These are phyloP conservation scores for Hyparrhenia diplandra DNA, from an alignment of 176 grass and related monocot genomes.

Conservation along the genomic window DNA sequence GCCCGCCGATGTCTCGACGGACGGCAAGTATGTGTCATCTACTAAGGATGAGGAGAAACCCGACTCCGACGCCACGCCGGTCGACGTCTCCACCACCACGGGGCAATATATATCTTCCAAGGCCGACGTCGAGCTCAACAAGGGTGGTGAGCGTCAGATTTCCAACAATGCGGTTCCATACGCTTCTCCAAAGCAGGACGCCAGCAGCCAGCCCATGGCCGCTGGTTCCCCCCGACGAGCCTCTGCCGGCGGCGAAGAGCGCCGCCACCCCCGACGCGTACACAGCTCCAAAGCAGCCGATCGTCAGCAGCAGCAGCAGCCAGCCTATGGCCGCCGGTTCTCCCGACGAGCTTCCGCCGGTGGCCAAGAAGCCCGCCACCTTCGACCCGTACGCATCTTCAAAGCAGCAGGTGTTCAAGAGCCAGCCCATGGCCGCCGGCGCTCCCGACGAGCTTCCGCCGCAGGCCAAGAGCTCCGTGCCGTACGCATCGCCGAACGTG, in stretches of 20 bases:
- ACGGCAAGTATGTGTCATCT: neutral
- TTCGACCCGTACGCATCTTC: neutral
- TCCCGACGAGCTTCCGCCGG: neutral
- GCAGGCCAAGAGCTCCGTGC: neutral
- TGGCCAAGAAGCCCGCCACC: neutral
- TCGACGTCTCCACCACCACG: neutral
- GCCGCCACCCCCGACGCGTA: too few species aligned
- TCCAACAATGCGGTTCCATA: neutral
- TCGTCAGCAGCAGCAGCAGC: too few species aligned
- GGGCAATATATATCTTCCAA: neutral
- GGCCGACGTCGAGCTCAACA: too few species aligned
- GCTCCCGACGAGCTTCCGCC: neutral
- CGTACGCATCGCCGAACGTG: neutral
- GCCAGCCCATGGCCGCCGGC: neutral
- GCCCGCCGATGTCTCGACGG: neutral
- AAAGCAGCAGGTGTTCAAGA: neutral
- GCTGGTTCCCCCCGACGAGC: too few species aligned
- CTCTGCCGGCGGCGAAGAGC: too few species aligned
- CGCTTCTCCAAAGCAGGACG: too few species aligned
- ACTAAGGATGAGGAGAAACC: neutral
- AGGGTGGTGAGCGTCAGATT: neutral
- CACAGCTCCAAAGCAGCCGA: neutral
- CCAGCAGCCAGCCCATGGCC: too few species aligned
- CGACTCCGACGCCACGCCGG: neutral
- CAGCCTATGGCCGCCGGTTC: neutral